A percentile compares a stretch with the other conserved stretches of the same genome.
Conservation (phyloP, 768 basidiomycete species). For the Amanita pseudoporphyria region DNA sequence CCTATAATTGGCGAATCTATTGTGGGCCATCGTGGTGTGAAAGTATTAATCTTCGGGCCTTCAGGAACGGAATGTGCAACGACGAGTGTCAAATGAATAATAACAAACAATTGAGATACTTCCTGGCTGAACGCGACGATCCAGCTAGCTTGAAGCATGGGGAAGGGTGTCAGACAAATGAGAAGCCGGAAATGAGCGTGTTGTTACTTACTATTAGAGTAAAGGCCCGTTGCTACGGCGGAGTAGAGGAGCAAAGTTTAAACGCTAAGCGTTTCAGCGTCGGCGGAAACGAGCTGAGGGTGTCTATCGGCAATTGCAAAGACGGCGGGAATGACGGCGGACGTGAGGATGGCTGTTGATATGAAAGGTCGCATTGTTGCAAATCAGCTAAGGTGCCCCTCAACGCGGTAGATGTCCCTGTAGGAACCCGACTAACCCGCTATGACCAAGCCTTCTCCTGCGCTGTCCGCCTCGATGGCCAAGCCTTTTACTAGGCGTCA, state of each 20-base stretch:
- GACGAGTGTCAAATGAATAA: too few relatives aligned
- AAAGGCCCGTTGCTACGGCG: background rate
- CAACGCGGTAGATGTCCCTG: slow-evolving; percentile 1
- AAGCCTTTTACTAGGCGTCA: slow-evolving; percentile 24
- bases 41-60: too few relatives aligned
- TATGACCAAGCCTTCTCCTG: background rate
- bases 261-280: background rate
- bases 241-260: background rate
- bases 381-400: background rate
- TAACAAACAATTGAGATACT: too few relatives aligned
- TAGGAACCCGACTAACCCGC: background rate
- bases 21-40: too few relatives aligned
- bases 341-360: background rate
- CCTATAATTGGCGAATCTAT: slow-evolving; percentile 13
- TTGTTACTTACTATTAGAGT: background rate
- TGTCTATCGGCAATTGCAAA: background rate
- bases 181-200: too few relatives aligned
- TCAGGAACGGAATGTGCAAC: background rate
- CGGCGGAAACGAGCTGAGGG: background rate
- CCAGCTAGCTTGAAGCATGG: too few relatives aligned
- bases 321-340: background rate
- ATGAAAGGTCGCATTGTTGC: background rate
- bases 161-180: too few relatives aligned
- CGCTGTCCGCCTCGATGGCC: background rate
- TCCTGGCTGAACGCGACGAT: too few relatives aligned